Evolutionary conservation across 805 yeast genomes (phyloP), one percentile per base, ranked within the genome.

Genomic region (Zygosaccharomyces rouxii): DNA sequence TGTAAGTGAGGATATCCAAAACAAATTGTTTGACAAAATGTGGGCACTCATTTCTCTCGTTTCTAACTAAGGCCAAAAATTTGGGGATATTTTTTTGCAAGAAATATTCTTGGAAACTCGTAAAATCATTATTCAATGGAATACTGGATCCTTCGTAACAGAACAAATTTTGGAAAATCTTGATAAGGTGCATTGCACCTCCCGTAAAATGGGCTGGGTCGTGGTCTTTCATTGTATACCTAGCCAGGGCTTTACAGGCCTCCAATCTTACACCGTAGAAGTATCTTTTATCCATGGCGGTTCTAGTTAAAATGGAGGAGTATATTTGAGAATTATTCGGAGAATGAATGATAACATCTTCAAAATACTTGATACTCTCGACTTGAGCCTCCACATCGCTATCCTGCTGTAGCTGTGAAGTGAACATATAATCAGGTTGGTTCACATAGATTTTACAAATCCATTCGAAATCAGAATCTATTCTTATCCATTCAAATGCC

Each of bases 381-480:
- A 81, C 68, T 60, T 94, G 99, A 0, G 99, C 99, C 52, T 89
- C 96, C 16, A 94, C 95, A 62, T 94, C 99, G 53, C 97, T 72
- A 67, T 94, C 99, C 62, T 89, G 95, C 57, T 87, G 94, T 26
- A 94, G 70, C 61, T 94, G 99, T 0, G 98, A 87, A 0, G 89
- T 86, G 63, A 79, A 94, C 97, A 94, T 94, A 61, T 89, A 86
- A 58, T 89, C 97, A 0, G 96, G 95, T 67, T 90, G 97, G 56
- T 83, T 87, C 29, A 94, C 80, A 50, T 81, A 76, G 19, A 88
- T 73, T 55, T 79, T 80, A 51, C 95, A 88, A 43, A 94, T 84
- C 99, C 99, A 94, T 65, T 94, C 99, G 59, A 84, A 86, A 65
- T 94, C 99, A 0, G 97, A 90, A 69, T 94, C 99, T n/a, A 92